Evolutionary conservation across 1,284 basidiomycete species (phyloP), one percentile per base, ranked within the genome.

Genomic region (Stereum hirsutum): DNA sequence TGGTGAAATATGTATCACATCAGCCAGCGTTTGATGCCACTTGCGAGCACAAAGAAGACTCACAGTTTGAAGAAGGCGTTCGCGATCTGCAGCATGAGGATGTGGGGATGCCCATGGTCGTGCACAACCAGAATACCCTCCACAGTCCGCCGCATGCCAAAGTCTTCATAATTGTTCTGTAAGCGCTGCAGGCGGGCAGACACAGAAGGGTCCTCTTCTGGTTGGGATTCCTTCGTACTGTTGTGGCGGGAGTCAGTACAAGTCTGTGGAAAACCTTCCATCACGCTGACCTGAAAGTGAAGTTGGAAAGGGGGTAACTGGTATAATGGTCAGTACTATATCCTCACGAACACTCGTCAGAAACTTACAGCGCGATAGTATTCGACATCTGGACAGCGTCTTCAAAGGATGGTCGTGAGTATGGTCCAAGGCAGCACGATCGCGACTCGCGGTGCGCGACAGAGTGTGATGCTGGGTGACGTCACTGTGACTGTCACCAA

Each of bases 61-160:
- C 56, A 92, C 91, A 98, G 77, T 64, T 98, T 98, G 76, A 97
- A 98, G 66, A 97, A 99, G 15, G 93, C 92, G 60, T 97, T 97
- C 26, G 93, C 95, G 57, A 99, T 96, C 62, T 98, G 95, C 12
- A 98, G 75, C 81, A 98, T 95, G 51, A 99, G 78, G 48, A 98
- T 89, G 58, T 98, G 95, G 3, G 92, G 90, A 58, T 94, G 88
- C 0, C 91, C 89, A 50, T 92, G 90, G 59, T 92, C 88, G 63
- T 96, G 93, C 20, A 97, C 93, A 41, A 98, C 84, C 26, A 99
- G 77, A 48, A 98, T 85, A n/a, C 92, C 95, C 58, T 99, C 95
- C 8, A 96, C 91, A 0, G 92, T 94, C 17, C 91, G 71, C 24
- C 93, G 76, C 84, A 95, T 94, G 4, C 91, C 95, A 59, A 87